A percentile compares a stretch with the other conserved stretches of the same genome.
Conservation (phyloP, 495 filamentous ascomycete species). For the Pseudevernia furfuracea region DNA sequence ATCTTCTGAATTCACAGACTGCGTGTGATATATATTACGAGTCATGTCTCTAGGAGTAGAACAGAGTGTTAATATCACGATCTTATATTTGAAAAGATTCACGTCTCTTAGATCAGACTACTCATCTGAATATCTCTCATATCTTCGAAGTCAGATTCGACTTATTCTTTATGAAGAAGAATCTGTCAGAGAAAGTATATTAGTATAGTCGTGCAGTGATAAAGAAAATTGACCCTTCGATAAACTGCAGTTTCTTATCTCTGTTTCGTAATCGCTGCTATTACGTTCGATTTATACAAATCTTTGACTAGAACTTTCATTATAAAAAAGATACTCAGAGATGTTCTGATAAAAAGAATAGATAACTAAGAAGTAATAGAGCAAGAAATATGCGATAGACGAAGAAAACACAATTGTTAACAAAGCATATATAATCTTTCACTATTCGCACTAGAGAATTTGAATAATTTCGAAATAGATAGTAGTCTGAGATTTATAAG, state of each 20-base stretch:
- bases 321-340: background rate
- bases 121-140: background rate
- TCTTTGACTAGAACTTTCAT: background rate
- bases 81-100: constrained; percentile 6
- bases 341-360: background rate
- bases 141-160: background rate
- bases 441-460: no score
- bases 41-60: constrained; percentile 5
- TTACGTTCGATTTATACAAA: background rate
- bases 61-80: constrained; percentile 5
- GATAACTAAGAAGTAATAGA: background rate
- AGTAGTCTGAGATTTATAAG: no score
- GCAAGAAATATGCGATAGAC: no score
- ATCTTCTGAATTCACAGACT: background rate
- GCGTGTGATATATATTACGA: background rate
- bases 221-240: background rate
- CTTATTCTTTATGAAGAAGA: background rate
- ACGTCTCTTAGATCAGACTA: constrained; percentile 3
- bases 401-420: no score
- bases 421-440: no score
- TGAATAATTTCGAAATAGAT: no score
- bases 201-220: background rate
- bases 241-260: no score
- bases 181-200: background rate
- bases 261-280: background rate